Evolutionary conservation across 1,284 basidiomycete genomes (phyloP), one percentile per base, ranked within the genome.

Genomic region (Porodaedalea pini): DNA sequence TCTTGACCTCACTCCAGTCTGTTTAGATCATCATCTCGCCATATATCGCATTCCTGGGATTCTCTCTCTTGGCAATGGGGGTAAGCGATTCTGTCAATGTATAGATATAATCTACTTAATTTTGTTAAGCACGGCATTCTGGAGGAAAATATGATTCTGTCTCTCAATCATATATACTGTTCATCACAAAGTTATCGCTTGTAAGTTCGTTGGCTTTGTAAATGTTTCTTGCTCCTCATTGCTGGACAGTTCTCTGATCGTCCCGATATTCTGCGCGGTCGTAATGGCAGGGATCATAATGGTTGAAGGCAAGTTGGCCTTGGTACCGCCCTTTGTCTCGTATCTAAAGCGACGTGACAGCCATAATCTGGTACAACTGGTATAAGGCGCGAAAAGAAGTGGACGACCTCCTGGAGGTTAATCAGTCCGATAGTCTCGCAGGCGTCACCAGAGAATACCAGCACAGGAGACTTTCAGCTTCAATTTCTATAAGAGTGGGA

Each of bases 201-300:
- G 58, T 61, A 17, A 56, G 40, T 58, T 39, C n/a, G n/a, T 31
- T n/a, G 45, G 21, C 32, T 62, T 47, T 53, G 15, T 57, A 44
- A 47, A 43, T 61, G 41, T 53, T 45, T 61, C 44, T 47, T 64
- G 61, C 56, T 44, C 23, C 64, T 55, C 23, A 44, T 50, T 54
- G 23, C 49, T 19, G 57, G 76, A 72, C 54, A 66, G 70, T 58
- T 68, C 68, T 34, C 72, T 69, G 51, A 67, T 70, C 19, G 74
- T 76, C n/a, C 77, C 81, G 4, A 66, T 73, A 4, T 80, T 78
- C 61, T 81, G 78, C 59, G 69, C 73, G 43, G 62, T 69, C 23
- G 62, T 77, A 3, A 64, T 81, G 57, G 50, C 68, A 19, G 50
- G 75, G 39, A 73, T 79, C 34, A 63, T 79, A 11, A 50, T 67